Conservation (phyloP, 768 basidiomycete species). For the Tricholoma bakamatsutake region DNA sequence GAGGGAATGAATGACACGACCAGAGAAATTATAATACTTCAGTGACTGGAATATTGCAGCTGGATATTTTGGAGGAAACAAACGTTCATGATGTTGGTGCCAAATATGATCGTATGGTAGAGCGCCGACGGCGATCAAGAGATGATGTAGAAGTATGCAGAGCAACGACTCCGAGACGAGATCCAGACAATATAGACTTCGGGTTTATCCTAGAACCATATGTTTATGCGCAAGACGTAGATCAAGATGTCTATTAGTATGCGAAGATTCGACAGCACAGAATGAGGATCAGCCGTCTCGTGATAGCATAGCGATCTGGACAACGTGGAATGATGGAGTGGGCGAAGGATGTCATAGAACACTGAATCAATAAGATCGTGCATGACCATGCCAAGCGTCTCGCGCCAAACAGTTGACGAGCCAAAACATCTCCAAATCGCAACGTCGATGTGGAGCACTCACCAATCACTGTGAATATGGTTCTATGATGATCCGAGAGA, state of each 20-base stretch:
- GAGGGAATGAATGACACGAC: not conserved
- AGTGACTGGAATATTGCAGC: not conserved
- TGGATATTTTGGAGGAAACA: not conserved
- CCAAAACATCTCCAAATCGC: not conserved
- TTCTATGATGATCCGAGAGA: not conserved
- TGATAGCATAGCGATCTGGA: not conserved
- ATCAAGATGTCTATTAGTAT: not conserved
- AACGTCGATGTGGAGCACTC: not conserved
- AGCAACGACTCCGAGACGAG: not conserved
- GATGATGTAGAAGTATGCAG: not conserved
- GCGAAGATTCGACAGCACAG: not conserved
- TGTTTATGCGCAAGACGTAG: not conserved
- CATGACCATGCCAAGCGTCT: not conserved
- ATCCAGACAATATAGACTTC: not conserved
- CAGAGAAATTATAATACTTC: not conserved
- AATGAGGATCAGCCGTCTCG: not conserved
- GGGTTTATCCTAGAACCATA: not conserved
- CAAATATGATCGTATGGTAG: not conserved
- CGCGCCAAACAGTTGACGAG: not conserved
- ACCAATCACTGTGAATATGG: not conserved
- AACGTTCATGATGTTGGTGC: not conserved
- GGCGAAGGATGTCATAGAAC: too few relatives aligned
- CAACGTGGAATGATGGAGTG: not conserved
- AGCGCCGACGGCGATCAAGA: not conserved
- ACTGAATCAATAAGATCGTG: too few relatives aligned